Base-by-base conservation (phyloP, 352 stramenopile species). In the Phytophthora cryptogea region DNA sequence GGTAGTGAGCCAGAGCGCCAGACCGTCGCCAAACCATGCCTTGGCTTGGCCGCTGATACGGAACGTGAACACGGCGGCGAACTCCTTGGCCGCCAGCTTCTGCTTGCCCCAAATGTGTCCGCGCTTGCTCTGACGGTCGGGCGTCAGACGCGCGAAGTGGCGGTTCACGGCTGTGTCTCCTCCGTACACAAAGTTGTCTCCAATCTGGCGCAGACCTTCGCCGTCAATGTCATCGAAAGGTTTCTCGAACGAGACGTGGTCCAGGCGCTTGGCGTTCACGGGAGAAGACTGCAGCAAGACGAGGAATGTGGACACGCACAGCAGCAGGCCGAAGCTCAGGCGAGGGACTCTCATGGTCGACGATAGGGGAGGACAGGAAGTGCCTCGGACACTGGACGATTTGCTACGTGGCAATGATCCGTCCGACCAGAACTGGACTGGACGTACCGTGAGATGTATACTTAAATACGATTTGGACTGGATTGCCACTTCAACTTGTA, bases 1-100 rank as follows among this genome's bases (percentile, higher is more conserved):
- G 8, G 65, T 85, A 9, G 86, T 95, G 66, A 95, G 66, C 83
- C 83, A 95, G 32, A 95, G 81, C 52, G 74, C 83, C 51, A 95
- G 66, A 3, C 83, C 86, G 54, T 95, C 86, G 53, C 86, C 86
- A 39, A 84, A 95, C 83, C 79, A 92, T 8, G 61, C 47, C 62
- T 84, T 73, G 30, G 73, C 83, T 49, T 95, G 86, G 36, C 86
- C 86, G 44, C 78, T 90, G 70, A 95, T 93, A 54, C 86, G 86
- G 69, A 93, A 93, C 48, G 82, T 93, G 36, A 95, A 57, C 44
- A 93, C 77, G 36, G 86, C 67, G 37, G 83, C 78, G 59, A 95
- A 93, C 55, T 93, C 82, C 35, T 73, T 74, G 16, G 58, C 56
- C 10, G 63, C 77, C 23, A 94, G 64, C 55, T 75, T 76, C 54